Evolutionary conservation across 169 alveolate species (phyloP).

Genomic region (Miamiensis avidus): DNA sequence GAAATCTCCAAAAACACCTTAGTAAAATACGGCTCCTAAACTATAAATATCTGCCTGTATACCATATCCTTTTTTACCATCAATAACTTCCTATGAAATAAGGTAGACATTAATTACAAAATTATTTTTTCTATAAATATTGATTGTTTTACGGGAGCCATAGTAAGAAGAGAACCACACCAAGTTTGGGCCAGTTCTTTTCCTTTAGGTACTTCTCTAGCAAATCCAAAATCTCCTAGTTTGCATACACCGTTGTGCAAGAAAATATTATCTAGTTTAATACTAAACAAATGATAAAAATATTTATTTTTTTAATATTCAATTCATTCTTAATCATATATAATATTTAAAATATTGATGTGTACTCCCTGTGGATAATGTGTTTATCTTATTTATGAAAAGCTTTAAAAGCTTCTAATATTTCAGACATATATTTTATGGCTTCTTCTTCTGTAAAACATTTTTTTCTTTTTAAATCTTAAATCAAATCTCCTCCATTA

Average conservation of each 20-base stretch:
- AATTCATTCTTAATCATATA: background rate
- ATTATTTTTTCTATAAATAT: no score
- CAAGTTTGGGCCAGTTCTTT: background rate
- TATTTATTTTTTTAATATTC: no score
- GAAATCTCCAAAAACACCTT: background rate
- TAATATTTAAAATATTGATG: background rate
- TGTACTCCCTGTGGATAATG: slow-evolving; percentile 1
- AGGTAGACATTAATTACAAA: no score
- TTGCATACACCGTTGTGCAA: background rate
- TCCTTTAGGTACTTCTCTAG: slow-evolving; percentile 14
- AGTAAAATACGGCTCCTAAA: slow-evolving; percentile 6
- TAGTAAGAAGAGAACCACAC: slow-evolving; percentile 1
- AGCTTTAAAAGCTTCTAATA: slow-evolving; percentile 12
- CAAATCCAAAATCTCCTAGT: slow-evolving; percentile 16
- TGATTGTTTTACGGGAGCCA: slow-evolving; percentile 10
- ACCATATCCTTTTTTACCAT: background rate
- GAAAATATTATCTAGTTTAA: background rate
- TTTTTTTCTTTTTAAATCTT: background rate
- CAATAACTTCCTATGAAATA: background rate
- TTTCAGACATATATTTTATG: background rate
- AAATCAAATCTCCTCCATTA: slow-evolving; percentile 14
- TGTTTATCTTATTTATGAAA: background rate
- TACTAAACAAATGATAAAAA: background rate
- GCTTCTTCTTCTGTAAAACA: slow-evolving; percentile 16
- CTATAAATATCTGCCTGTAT: slow-evolving; percentile 5